phyloP scores from a whole-genome alignment of 305 asterid species.

The Fraxinus floribunda region DNA sequence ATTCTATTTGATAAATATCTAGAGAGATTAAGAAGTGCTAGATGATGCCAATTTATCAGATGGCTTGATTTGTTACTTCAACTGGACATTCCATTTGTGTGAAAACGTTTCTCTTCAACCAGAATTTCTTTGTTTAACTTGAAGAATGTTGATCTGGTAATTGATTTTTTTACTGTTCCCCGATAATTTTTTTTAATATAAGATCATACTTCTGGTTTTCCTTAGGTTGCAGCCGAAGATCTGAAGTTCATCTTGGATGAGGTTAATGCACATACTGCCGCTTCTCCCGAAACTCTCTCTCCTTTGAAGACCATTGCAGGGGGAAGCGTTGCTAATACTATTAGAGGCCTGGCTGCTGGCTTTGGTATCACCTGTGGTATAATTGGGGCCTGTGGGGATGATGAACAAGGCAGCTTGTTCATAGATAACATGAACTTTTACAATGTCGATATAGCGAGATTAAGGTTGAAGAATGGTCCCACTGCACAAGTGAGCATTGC shows the following conservation, averaged over 20 bases:
- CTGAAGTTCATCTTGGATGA: slow-evolving; percentile 61
- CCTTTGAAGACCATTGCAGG: slow-evolving; percentile 88
- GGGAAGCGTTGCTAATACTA: slow-evolving; percentile 92
- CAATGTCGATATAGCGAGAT: slow-evolving; percentile 68
- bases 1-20: neutral
- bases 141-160: slow-evolving; percentile 2
- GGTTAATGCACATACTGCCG: slow-evolving; percentile 50
- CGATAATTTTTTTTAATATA: neutral
- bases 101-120: neutral
- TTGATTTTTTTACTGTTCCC: neutral
- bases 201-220: slow-evolving; percentile 5
- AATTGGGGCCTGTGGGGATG: slow-evolving; percentile 91
- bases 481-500: slow-evolving; percentile 70
- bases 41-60: neutral
- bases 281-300: slow-evolving; percentile 44
- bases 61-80: slow-evolving; percentile 3
- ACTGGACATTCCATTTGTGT: neutral
- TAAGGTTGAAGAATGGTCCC: slow-evolving; percentile 71
- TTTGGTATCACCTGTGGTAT: slow-evolving; percentile 84
- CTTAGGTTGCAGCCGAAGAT: slow-evolving; percentile 75
- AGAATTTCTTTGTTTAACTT: slow-evolving; percentile 3
- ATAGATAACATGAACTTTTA: slow-evolving; percentile 62
- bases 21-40: neutral
- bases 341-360: slow-evolving; percentile 90
- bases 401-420: slow-evolving; percentile 82